Evolutionary conservation across 352 stramenopile genomes (phyloP), one percentile per base, ranked within the genome.

Genomic region (Pythium coloratum): DNA sequence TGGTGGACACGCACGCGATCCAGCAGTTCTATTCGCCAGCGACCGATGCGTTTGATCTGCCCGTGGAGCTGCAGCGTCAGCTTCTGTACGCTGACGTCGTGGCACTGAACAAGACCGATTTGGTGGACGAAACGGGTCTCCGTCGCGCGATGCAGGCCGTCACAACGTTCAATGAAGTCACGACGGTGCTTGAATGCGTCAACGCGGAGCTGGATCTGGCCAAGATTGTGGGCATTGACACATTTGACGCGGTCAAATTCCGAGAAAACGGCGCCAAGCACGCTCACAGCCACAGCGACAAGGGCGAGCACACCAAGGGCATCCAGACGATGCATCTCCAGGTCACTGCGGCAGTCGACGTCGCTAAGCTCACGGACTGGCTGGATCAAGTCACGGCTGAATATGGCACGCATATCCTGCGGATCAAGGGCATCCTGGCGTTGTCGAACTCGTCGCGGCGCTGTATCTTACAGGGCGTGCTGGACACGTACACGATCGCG

Each of bases 1-100:
- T 99, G 63, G 96, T 98, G 8, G 96, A 99, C 75, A 87, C 90
- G 64, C 93, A 84, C 78, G 73, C 79, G 12, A 67, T 73, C 30
- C 81, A 86, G 67, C 69, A 56, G 9, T 80, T 84, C 55, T 90
- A 78, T 71, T 57, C 65, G 5, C 53, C 64, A 0, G 20, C 51
- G 5, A 58, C 12, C 2, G 59, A 63, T 6, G 24, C 6, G 33
- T 90, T 79, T 51, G 64, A 67, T 2, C 81, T 89, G 44, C 78
- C 81, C 0, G 73, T 90, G 46, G 81, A 90, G 58, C 70, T 92
- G 36, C 80, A 90, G 44, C 78, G 80, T 10, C 82, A 92, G 63
- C 60, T 81, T 16, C 58, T 88, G 61, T 93, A 90, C 62, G 85
- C 85, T 1, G 85, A 93, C 54, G 76, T 89, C 36, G 66, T 93